phyloP scores from a whole-genome alignment of 2,329 filamentous ascomycete genomes.

The Catunica adiposa region DNA sequence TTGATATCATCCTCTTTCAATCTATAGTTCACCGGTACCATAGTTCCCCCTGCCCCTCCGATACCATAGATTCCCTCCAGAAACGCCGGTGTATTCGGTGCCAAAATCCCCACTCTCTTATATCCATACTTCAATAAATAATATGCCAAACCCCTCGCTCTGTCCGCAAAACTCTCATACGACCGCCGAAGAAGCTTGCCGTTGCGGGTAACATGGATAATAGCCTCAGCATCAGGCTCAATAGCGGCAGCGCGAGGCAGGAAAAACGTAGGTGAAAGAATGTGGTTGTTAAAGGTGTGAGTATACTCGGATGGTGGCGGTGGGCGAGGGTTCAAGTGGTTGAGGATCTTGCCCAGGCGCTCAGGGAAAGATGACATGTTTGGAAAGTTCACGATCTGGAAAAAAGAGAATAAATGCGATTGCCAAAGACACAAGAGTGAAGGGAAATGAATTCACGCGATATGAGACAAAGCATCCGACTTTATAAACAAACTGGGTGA shows the following conservation, averaged over 20 bases:
- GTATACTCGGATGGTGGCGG: constrained; percentile 22
- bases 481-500: too few relatives aligned
- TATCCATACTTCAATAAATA: constrained; percentile 60
- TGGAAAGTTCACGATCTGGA: not conserved
- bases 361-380: constrained; percentile 15
- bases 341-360: constrained; percentile 45
- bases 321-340: constrained; percentile 27
- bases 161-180: constrained; percentile 71
- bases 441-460: not conserved
- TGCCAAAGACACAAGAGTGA: not conserved
- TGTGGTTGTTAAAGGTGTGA: constrained; percentile 48
- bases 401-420: not conserved
- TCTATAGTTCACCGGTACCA: constrained; percentile 47
- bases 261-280: constrained; percentile 76
- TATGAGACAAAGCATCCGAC: too few relatives aligned
- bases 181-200: constrained; percentile 55
- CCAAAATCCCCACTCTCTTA: constrained; percentile 68
- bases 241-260: constrained; percentile 72
- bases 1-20: constrained; percentile 71
- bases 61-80: constrained; percentile 82
- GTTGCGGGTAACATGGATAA: constrained; percentile 73
- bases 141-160: constrained; percentile 75
- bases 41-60: constrained; percentile 60
- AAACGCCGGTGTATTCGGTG: constrained; percentile 88
- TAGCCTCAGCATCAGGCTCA: constrained; percentile 70